Base-by-base conservation (phyloP, 2,329 filamentous ascomycete genomes). In the Aspergillus puulaauensis region DNA sequence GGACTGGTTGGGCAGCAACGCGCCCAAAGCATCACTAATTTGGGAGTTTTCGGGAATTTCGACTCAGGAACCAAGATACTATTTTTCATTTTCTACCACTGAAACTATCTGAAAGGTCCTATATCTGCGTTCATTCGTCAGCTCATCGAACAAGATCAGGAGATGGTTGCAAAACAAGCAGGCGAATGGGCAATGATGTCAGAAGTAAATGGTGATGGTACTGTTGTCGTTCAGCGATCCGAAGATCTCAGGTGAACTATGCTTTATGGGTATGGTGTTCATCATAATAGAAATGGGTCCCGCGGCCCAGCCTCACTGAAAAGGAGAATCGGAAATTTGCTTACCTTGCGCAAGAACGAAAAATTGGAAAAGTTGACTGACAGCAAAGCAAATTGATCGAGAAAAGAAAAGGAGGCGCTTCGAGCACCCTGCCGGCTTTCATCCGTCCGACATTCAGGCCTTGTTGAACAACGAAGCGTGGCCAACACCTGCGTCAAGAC, bases 171-270 rank as follows among this genome's bases (percentile, higher is more conserved):
- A 49, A 50, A 59, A 63, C 19, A 53, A 58, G 58, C 48, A 59
- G 52, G 61, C 27, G 51, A 52, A 52, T 55, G 56, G 58, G 60
- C 47, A 61, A 51, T 63, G 61, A 49, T 63, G 61, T 73, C 69
- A 72, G 70, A 73, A 56, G 73, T 64, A 66, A 58, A 56, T 66
- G 66, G 70, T 72, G 70, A 74, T 74, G 72, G 69, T 72, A 70
- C 64, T 64, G 65, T 74, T 73, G 64, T 75, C 73, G 72, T 75
- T 75, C 73, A 75, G 59, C 56, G 66, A 70, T 72, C 67, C 68
- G 68, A 66, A 70, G 72, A 73, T 68, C 67, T 76, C 73, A 74
- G 72, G 66, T 76, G 73, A 76, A 76, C 73, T 76, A 76, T 75
- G 73, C 73, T 70, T 53, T 70, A 70, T 70, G 66, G 61, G 61